phyloP scores from a whole-genome alignment of 75 land plant species.

The Cupressus sempervirens region DNA sequence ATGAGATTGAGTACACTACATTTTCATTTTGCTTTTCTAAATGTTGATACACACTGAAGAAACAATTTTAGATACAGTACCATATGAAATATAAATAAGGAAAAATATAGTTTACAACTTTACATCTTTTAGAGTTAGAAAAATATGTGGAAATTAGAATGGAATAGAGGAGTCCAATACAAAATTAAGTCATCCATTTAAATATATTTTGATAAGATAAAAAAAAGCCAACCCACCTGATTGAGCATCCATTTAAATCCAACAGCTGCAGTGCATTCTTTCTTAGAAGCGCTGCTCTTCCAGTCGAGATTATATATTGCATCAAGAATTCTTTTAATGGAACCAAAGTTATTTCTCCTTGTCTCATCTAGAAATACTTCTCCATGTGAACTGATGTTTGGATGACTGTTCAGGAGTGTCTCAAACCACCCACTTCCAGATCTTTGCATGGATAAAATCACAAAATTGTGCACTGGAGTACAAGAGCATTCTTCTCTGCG shows the following conservation, averaged over 20 bases:
- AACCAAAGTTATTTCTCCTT: slow-evolving; percentile 53
- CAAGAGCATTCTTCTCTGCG: slow-evolving; percentile 71
- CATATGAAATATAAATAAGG: background rate
- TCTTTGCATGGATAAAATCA: slow-evolving; percentile 79
- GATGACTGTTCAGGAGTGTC: slow-evolving; percentile 81
- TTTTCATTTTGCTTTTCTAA: background rate
- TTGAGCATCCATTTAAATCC: slow-evolving; percentile 68
- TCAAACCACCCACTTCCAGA: slow-evolving; percentile 98
- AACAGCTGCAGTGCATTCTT: slow-evolving; percentile 48
- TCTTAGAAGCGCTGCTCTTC: slow-evolving; percentile 47
- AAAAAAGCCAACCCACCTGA: slow-evolving; percentile 28
- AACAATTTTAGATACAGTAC: background rate
- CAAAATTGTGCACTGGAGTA: slow-evolving; percentile 80
- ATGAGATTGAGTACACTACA: background rate
- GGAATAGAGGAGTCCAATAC: background rate
- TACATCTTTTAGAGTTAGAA: background rate
- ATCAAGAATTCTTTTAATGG: slow-evolving; percentile 32
- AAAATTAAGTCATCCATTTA: background rate
- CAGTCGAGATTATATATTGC: slow-evolving; percentile 46
- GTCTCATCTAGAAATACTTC: slow-evolving; percentile 68
- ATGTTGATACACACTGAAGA: no score
- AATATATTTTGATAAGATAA: background rate
- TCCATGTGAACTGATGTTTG: slow-evolving; percentile 87
- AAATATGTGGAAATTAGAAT: background rate
- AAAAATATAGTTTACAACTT: background rate